Conservation (phyloP, 108 stramenopile genomes). For the Skeletonema marinoi region DNA sequence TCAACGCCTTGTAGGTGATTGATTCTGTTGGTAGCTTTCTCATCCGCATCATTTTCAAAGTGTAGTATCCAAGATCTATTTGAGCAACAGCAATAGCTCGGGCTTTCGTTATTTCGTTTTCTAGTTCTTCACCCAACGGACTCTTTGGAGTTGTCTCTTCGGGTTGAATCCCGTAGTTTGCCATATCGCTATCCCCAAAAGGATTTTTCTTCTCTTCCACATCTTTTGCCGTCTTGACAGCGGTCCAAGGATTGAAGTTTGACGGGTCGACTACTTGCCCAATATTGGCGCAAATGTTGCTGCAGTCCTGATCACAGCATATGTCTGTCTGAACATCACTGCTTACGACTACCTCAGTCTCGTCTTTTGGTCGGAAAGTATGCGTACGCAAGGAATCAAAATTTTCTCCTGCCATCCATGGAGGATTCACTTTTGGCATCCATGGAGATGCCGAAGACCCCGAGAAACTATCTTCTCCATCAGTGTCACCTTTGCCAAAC, state of each 20-base stretch:
- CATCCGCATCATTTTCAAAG: conserved; percentile 62
- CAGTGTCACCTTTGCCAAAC: conserved; percentile 15
- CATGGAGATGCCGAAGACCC: conserved; percentile 18
- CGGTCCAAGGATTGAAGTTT: conserved; percentile 32
- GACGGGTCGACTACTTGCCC: conserved; percentile 31
- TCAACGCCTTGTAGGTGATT: conserved; percentile 75
- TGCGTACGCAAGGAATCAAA: conserved; percentile 34
- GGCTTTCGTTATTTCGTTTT: conserved; percentile 68
- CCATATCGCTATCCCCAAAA: not conserved
- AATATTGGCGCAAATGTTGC: conserved; percentile 32
- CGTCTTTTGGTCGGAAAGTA: conserved; percentile 17
- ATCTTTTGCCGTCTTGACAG: not conserved
- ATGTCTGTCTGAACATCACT: not conserved
- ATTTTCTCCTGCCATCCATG: conserved; percentile 47
- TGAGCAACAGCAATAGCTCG: conserved; percentile 81
- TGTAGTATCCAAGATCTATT: conserved; percentile 82
- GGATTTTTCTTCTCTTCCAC: not conserved
- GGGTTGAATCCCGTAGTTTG: not conserved
- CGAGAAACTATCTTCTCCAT: conserved; percentile 2
- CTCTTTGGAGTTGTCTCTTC: not conserved
- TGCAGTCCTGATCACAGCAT: conserved; percentile 29
- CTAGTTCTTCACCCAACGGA: conserved; percentile 9
- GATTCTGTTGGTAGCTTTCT: conserved; percentile 67
- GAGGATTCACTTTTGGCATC: conserved; percentile 50
- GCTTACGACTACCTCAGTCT: conserved; percentile 16